Conservation (phyloP, 805 yeast genomes). For the Wickerhamomyces rabaulensis region DNA sequence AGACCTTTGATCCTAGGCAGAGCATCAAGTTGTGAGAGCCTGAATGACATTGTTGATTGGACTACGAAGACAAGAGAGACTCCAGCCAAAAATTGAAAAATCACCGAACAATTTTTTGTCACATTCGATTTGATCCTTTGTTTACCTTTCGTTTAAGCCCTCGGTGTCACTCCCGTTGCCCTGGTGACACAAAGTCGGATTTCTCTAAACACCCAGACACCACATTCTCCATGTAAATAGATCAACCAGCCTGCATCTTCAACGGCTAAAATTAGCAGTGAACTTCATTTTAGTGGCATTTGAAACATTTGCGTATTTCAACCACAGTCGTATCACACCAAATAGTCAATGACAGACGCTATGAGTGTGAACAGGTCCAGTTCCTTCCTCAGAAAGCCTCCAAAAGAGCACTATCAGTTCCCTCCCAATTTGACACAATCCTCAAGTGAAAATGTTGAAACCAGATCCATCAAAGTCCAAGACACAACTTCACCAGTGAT, state of each 20-base stretch:
- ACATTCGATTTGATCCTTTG: not conserved
- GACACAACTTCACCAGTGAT: not conserved
- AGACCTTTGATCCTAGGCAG: slow-evolving; percentile 45
- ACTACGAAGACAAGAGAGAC: too few species aligned
- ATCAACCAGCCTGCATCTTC: not conserved
- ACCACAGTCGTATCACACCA: too few species aligned
- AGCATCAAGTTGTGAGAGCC: slow-evolving; percentile 41
- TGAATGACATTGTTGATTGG: slow-evolving; percentile 14
- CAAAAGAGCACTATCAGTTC: not conserved
- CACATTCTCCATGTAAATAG: not conserved
- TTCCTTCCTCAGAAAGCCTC: slow-evolving; percentile 6
- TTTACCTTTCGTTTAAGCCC: not conserved
- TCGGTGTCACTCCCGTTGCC: not conserved
- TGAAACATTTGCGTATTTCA: too few species aligned
- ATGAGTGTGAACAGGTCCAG: not conserved
- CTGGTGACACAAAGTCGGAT: not conserved
- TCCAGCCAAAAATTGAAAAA: not conserved
- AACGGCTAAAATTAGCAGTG: too few species aligned
- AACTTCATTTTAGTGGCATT: too few species aligned
- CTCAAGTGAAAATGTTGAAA: not conserved
- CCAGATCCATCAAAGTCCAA: not conserved
- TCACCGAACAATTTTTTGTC: not conserved
- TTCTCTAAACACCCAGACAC: not conserved
- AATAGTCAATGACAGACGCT: too few species aligned
- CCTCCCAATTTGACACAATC: not conserved